Percentiles rank a stretch among this genome's conserved stretches.
These are phyloP conservation scores for Ceratocystis albifundus DNA, from an alignment of 2,329 filamentous ascomycete genomes.

Conservation along the genomic window DNA sequence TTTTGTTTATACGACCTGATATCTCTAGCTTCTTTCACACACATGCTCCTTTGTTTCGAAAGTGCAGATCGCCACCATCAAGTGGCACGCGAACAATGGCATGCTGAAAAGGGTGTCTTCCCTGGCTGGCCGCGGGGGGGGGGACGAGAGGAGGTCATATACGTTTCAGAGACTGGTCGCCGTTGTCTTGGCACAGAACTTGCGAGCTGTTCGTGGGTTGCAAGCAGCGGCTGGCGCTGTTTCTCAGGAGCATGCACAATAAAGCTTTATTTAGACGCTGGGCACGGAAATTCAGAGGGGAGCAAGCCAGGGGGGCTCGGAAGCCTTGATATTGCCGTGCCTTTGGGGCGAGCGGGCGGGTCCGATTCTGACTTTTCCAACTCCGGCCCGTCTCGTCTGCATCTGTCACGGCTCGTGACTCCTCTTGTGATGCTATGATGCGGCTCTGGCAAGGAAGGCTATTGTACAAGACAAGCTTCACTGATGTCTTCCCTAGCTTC, in stretches of 20 bases:
- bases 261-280: neutral
- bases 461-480: neutral
- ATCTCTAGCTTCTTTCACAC: neutral
- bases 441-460: neutral
- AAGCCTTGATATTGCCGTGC: no score
- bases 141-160: neutral
- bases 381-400: no score
- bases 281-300: neutral
- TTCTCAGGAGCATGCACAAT: neutral
- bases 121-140: neutral
- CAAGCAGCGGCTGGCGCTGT: neutral
- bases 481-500: neutral
- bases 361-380: no score
- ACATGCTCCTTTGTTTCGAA: slow-evolving; percentile 1
- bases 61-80: neutral
- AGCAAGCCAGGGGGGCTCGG: no score
- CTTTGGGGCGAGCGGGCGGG: no score
- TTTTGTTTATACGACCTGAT: neutral
- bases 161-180: slow-evolving; percentile 15
- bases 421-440: neutral
- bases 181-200: slow-evolving; percentile 7
- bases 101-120: neutral
- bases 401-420: neutral
- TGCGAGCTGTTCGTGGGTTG: neutral
- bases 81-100: slow-evolving; percentile 1